These are phyloP conservation scores for Penstemon davidsonii DNA, from an alignment of 257 asterid species.

Conservation along the genomic window DNA sequence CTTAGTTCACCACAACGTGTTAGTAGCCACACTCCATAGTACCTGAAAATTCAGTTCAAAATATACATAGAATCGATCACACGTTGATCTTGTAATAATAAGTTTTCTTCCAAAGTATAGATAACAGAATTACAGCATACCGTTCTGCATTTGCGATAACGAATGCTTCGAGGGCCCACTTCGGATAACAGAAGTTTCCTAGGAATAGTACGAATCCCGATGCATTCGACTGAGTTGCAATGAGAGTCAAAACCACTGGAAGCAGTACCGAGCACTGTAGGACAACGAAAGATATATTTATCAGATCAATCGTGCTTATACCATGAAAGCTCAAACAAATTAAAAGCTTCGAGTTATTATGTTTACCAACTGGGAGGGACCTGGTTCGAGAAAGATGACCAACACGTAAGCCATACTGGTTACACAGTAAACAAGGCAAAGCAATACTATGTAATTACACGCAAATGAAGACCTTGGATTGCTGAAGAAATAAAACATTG, in stretches of 20 bases:
- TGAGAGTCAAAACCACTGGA: conserved; percentile 89
- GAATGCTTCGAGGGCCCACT: conserved; percentile 95
- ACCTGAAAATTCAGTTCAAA: conserved; percentile 40
- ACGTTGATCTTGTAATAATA: too few species aligned
- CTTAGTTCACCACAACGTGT: conserved; percentile 80
- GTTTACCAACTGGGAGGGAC: conserved; percentile 92
- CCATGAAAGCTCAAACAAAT: conserved; percentile 14
- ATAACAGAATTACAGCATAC: conserved; percentile 34
- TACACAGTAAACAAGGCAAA: conserved; percentile 90
- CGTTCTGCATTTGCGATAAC: conserved; percentile 79
- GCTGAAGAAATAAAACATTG: conserved; percentile 94
- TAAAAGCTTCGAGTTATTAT: conserved; percentile 9
- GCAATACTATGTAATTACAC: conserved; percentile 69
- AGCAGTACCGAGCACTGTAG: conserved; percentile 77
- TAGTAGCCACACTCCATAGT: conserved; percentile 88
- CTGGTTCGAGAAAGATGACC: conserved; percentile 88
- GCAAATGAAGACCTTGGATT: conserved; percentile 78
- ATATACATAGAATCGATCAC: too few species aligned
- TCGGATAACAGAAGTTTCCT: conserved; percentile 67
- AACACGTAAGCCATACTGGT: conserved; percentile 83
- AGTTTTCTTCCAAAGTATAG: too few species aligned
- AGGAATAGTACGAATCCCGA: conserved; percentile 47
- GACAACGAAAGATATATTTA: neutral
- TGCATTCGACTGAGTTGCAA: conserved; percentile 57
- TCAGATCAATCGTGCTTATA: conserved; percentile 1